phyloP scores from a whole-genome alignment of 768 basidiomycete genomes.

The Lentinula aciculospora region DNA sequence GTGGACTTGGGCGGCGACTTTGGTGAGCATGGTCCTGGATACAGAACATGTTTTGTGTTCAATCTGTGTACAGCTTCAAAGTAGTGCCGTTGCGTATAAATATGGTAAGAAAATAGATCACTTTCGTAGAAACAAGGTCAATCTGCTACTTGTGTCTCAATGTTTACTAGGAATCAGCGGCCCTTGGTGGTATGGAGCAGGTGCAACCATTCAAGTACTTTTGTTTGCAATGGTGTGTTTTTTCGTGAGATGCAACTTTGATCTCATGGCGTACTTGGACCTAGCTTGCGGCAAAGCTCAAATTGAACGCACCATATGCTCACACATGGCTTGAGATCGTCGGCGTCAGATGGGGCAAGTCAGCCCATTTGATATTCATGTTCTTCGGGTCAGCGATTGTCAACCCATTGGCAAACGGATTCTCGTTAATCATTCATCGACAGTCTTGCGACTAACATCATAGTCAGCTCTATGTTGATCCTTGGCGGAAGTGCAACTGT shows the following conservation, averaged over 20 bases:
- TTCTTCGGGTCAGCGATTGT: slow-evolving; percentile 64
- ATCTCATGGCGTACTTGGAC: background rate
- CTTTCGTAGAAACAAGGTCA: too few relatives aligned
- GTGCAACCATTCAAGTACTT: slow-evolving; percentile 37
- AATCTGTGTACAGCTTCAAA: slow-evolving; percentile 50
- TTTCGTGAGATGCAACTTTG: background rate
- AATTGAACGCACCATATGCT: slow-evolving; percentile 83
- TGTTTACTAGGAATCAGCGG: slow-evolving; percentile 62
- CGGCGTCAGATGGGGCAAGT: slow-evolving; percentile 69
- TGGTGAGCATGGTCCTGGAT: slow-evolving; percentile 32
- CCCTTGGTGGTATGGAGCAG: slow-evolving; percentile 82
- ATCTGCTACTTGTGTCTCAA: background rate
- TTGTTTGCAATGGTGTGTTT: slow-evolving; percentile 75
- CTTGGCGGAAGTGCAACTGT: slow-evolving; percentile 86
- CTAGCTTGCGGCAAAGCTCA: slow-evolving; percentile 85
- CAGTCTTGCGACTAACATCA: slow-evolving; percentile 83
- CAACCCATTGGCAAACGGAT: background rate
- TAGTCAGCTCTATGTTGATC: slow-evolving; percentile 84
- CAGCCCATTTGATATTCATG: slow-evolving; percentile 81
- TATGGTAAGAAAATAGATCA: slow-evolving; percentile 55
- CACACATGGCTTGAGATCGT: slow-evolving; percentile 91
- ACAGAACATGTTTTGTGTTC: background rate
- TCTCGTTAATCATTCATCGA: background rate
- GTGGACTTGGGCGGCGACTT: slow-evolving; percentile 51
- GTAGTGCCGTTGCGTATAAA: slow-evolving; percentile 79